Evolutionary conservation across 169 alveolate species (phyloP).

Genomic region (Eimeria maxima): DNA sequence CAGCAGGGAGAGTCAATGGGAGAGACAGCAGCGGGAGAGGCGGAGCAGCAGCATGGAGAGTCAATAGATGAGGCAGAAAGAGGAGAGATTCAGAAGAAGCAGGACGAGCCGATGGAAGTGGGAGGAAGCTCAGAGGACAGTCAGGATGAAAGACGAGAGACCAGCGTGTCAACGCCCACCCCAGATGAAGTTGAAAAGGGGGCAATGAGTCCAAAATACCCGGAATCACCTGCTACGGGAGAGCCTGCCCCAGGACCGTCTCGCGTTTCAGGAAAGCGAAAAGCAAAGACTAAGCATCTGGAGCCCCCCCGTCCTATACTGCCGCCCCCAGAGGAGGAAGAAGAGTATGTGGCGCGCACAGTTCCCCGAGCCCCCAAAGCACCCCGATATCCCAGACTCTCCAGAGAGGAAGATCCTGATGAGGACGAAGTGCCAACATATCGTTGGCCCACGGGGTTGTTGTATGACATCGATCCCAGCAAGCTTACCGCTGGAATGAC

Average conservation of each 20-base stretch:
- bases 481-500: too few species aligned
- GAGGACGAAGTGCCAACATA: not conserved
- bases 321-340: not conserved
- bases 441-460: not conserved
- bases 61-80: not conserved
- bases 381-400: too few species aligned
- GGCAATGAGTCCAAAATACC: not conserved
- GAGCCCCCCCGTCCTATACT: not conserved
- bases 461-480: not conserved
- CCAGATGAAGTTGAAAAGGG: not conserved
- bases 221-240: not conserved
- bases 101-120: too few species aligned
- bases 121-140: not conserved
- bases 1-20: not conserved
- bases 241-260: not conserved
- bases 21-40: not conserved
- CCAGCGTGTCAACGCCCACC: not conserved
- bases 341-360: too few species aligned
- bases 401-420: not conserved
- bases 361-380: too few species aligned
- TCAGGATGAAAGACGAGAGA: not conserved
- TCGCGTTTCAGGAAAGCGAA: not conserved
- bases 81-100: not conserved
- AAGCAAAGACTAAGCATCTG: constrained; percentile 17
- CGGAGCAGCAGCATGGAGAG: not conserved